A percentile compares a stretch with the other conserved stretches of the same genome.
phyloP scores from a whole-genome alignment of 2,329 filamentous ascomycete species.

The Ceratocystiopsis brevicomis region DNA sequence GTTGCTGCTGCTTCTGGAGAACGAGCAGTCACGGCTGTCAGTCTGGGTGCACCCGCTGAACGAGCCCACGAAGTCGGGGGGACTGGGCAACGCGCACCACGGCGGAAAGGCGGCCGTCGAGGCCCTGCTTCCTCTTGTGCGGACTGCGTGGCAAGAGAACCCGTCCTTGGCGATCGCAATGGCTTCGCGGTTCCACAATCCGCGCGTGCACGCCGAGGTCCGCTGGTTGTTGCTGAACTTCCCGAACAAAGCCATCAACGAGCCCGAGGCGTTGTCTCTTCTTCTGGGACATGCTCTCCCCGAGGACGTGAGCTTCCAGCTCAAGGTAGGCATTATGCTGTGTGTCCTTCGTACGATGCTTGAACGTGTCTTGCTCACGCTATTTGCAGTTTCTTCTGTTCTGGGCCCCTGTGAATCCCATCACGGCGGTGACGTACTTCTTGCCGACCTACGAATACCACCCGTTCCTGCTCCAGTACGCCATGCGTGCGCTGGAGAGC shows the following conservation, averaged over 20 bases:
- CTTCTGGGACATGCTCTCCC: constrained; percentile 63
- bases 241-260: constrained; percentile 62
- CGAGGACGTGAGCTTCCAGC: constrained; percentile 59
- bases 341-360: constrained; percentile 5
- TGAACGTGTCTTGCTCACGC: constrained; percentile 12
- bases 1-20: constrained; percentile 61
- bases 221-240: constrained; percentile 64
- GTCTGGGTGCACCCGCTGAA: constrained; percentile 82
- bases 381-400: constrained; percentile 57
- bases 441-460: constrained; percentile 79
- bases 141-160: constrained; percentile 72
- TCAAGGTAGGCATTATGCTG: constrained; percentile 40
- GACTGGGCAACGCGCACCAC: not conserved
- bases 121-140: constrained; percentile 44
- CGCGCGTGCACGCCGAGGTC: constrained; percentile 54
- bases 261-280: constrained; percentile 67
- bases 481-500: constrained; percentile 82
- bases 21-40: constrained; percentile 62
- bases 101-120: not conserved
- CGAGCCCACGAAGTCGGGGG: constrained; percentile 25
- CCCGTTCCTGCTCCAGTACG: constrained; percentile 87
- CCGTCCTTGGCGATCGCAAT: constrained; percentile 80
- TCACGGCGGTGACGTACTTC: constrained; percentile 86
- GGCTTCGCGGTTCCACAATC: constrained; percentile 56
- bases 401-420: constrained; percentile 83